Conservation (phyloP, 305 asterid species). For the Stenogyne calaminthoides region DNA sequence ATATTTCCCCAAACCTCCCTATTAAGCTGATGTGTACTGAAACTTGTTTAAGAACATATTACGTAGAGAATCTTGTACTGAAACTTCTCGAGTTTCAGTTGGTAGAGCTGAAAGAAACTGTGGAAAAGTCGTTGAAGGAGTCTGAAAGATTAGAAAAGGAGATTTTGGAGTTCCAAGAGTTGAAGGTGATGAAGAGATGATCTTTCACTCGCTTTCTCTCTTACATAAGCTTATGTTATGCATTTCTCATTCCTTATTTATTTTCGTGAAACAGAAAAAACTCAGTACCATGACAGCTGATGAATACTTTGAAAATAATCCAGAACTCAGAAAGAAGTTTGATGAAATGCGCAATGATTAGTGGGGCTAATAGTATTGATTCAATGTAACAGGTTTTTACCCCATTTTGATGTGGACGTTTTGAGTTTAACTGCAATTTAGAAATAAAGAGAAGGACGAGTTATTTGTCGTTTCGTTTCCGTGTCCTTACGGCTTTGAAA, state of each 20-base stretch:
- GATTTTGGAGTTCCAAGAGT: conserved; percentile 82
- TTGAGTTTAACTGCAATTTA: conserved; percentile 37
- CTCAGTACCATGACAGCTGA: conserved; percentile 95
- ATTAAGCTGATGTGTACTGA: not conserved
- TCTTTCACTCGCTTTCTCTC: not conserved
- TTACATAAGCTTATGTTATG: not conserved
- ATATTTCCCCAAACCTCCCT: not conserved
- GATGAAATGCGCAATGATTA: conserved; percentile 94
- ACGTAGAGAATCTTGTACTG: conserved; percentile 28
- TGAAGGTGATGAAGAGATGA: conserved; percentile 81
- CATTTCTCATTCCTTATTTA: conserved; percentile 22
- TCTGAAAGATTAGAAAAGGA: conserved; percentile 90
- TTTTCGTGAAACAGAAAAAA: conserved; percentile 57
- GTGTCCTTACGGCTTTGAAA: conserved; percentile 29
- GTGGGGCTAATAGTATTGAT: conserved; percentile 76
- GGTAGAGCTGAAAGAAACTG: conserved; percentile 94
- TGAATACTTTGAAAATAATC: conserved; percentile 91
- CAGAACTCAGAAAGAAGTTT: conserved; percentile 93
- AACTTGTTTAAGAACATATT: not conserved
- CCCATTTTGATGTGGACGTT: conserved; percentile 35
- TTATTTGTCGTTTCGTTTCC: conserved; percentile 26
- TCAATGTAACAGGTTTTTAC: conserved; percentile 24
- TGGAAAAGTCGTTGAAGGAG: conserved; percentile 73
- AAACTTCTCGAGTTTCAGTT: conserved; percentile 48
- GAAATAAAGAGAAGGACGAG: conserved; percentile 46